Conservation (phyloP, 202 grass and related monocot species). For the Panicum hallii region DNA sequence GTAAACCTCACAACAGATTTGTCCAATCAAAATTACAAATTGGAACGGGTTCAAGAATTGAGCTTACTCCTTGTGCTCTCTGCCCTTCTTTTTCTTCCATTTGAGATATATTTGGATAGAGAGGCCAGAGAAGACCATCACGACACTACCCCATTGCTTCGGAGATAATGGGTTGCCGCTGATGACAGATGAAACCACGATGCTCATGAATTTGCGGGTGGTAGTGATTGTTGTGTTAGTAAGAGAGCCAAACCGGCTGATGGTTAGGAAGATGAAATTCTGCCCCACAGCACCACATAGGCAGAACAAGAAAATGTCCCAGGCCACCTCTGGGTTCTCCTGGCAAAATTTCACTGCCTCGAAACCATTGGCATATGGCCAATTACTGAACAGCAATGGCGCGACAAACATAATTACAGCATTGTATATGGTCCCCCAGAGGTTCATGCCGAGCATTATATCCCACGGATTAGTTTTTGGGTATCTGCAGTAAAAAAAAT, state of each 20-base stretch:
- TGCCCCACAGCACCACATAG: constrained; percentile 88
- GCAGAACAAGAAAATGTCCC: constrained; percentile 95
- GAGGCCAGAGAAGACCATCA: constrained; percentile 89
- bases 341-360: constrained; percentile 88
- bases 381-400: constrained; percentile 71
- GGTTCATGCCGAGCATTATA: constrained; percentile 99
- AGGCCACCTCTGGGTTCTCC: constrained; percentile 90
- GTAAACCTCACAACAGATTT: constrained; percentile 29
- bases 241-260: constrained; percentile 91
- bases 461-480: constrained; percentile 96
- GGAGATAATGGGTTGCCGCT: constrained; percentile 88
- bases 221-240: constrained; percentile 98
- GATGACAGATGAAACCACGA: constrained; percentile 91
- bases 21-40: constrained; percentile 35
- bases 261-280: constrained; percentile 99
- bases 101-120: constrained; percentile 95
- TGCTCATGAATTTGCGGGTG: constrained; percentile 97
- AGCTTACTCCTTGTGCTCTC: constrained; percentile 52
- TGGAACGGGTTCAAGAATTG: constrained; percentile 16
- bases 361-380: constrained; percentile 89
- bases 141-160: constrained; percentile 90
- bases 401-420: constrained; percentile 78
- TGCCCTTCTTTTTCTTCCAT: constrained; percentile 79
- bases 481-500: constrained; percentile 54
- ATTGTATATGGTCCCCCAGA: constrained; percentile 96